phyloP scores from a whole-genome alignment of 768 basidiomycete species.

The Mycena floridula region DNA sequence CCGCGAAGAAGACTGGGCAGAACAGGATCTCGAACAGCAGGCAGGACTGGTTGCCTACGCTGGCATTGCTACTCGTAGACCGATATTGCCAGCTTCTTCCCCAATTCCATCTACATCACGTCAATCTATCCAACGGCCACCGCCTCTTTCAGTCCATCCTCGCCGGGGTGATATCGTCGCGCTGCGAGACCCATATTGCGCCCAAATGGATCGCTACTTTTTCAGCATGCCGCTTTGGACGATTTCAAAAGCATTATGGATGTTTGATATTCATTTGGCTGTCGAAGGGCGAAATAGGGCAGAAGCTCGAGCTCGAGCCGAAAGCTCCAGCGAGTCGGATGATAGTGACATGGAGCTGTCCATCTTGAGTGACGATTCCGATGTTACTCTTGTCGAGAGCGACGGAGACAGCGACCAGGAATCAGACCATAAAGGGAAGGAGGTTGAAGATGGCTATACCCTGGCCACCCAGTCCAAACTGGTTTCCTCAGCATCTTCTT shows the following conservation, averaged over 20 bases:
- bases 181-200: conserved; percentile 51
- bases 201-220: conserved; percentile 54
- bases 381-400: conserved; percentile 50
- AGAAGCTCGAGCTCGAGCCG: conserved; percentile 1
- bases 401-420: conserved; percentile 29
- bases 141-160: conserved; percentile 44
- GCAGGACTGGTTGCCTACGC: conserved; percentile 6
- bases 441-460: conserved; percentile 9
- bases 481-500: background rate
- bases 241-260: conserved; percentile 59
- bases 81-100: conserved; percentile 9
- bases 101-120: conserved; percentile 12
- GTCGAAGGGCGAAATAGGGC: conserved; percentile 9
- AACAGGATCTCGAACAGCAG: conserved; percentile 20
- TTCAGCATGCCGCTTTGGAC: conserved; percentile 56
- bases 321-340: background rate
- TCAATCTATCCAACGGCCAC: conserved; percentile 18
- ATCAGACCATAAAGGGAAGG: conserved; percentile 3
- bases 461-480: conserved; percentile 3
- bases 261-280: conserved; percentile 47
- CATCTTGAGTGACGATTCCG: conserved; percentile 40
- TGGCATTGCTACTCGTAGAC: conserved; percentile 1
- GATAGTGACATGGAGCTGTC: background rate
- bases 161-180: conserved; percentile 57
- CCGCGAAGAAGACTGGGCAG: conserved; percentile 47